Evolutionary conservation across 192 early-diverging fungal genomes (phyloP), one percentile per base, ranked within the genome.

Genomic region (Coemansia sp.): DNA sequence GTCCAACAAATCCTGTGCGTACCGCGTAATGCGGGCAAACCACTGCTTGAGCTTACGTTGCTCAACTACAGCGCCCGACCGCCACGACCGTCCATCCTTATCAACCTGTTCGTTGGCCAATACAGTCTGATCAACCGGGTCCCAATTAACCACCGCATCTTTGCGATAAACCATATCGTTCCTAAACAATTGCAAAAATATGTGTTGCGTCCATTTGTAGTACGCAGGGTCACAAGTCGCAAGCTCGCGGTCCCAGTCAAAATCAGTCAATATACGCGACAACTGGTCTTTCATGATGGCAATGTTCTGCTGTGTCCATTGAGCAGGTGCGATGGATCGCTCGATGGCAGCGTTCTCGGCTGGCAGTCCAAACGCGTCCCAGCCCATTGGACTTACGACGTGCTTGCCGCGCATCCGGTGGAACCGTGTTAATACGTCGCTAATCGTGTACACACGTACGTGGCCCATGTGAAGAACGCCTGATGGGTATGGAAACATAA

Each of bases 361-460:
- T 0, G 96, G 96, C n/a, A 98, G 79, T 1, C 96, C 96, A 82
- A 98, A 98, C 6, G 94, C 89, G 70, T 98, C 96, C 94, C 95
- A 98, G 12, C 93, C 96, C 88, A 98, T 98, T 4, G 96, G 96
- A 64, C 92, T 86, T 1, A 95, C 73, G 10, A 94, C 94, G 38
- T 86, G 70, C 51, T 83, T 84, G 15, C 92, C 92, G 60, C 69
- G 76, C 89, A 95, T 90, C 39, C 83, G 72, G 47, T 89, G 72
- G 64, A 90, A 94, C 21, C 94, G 83, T 6, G 92, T 83, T 8
- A 98, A 59, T 12, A 89, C 88, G 64, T 98, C 94, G 64, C 89
- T 87, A 59, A 98, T 94, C 2, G 96, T 90, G 75, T 98, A 98
- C 2, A 98, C 94, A n/a, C 96, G 85, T 10, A 95, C 87, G 71